Base-by-base conservation (phyloP, 2,329 filamentous ascomycete genomes). In the Colletotrichum agaves region DNA sequence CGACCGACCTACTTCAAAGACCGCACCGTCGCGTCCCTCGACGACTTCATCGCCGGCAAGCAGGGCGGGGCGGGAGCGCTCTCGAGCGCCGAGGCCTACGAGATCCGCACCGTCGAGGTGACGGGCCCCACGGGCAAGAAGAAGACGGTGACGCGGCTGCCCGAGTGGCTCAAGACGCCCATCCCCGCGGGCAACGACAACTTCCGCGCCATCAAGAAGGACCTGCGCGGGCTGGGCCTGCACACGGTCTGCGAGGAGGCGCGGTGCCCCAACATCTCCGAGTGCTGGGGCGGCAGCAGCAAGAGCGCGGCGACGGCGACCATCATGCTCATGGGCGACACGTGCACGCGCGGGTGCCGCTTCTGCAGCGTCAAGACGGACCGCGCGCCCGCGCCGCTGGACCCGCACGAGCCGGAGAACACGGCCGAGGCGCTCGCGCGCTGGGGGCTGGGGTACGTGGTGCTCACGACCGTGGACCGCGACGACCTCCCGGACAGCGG, bases 261-360 rank as follows among this genome's bases (percentile, higher is more conserved):
- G 1, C 89, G 94, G 72, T 99, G 96, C 80, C 96, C 96, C 69
- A 99, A 99, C 80, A 97, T 99, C 69, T 94, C 92, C 71, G 95
- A 98, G 78, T 99, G 96, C 84, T 99, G 96, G 96, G 96, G 96
- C 69, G 96, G 96, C 37, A 89, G 86, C 76, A 89, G 91, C 78
- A 97, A 97, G 83, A 91, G 89, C 72, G 91, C 93, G 27, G 96
- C 96, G 4, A 99, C 96, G 35, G 96, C 96, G 2, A 99, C 96
- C 11, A 98, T 99, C 80, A 99, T 99, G 96, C 84, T 99, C 53
- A 98, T 98, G 94, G 96, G 96, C 71, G 96, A 99, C 79, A 98
- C 95, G 8, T 99, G 96, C 81, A 99, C 96, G 17, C 88, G 96
- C 68, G 96, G 95, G 17, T 99, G 96, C 81, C 89, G 96, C 60